Conservation (phyloP, 768 basidiomycete genomes). For the Hypholoma sublateritium region DNA sequence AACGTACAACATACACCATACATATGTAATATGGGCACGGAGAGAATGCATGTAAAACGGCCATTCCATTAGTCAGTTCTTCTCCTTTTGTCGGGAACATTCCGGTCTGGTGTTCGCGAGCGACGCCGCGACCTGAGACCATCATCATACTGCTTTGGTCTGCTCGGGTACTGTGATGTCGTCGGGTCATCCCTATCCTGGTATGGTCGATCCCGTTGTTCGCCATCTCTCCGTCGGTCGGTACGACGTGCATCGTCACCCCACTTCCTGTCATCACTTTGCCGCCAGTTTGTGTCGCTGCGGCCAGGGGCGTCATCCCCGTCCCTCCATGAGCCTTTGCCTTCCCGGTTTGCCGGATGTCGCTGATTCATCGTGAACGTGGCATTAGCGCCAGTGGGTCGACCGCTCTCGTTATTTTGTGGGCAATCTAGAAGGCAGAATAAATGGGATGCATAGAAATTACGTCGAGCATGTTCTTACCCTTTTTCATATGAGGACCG, state of each 20-base stretch:
- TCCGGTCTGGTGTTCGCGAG: constrained; percentile 29
- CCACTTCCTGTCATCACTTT: constrained; percentile 20
- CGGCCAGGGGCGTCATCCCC: constrained; percentile 15
- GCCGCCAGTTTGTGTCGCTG: constrained; percentile 7
- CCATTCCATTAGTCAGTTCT: constrained; percentile 46
- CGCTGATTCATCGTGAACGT: constrained; percentile 15
- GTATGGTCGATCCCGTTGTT: constrained; percentile 20
- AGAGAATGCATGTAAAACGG: background rate
- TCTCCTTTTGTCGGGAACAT: constrained; percentile 51
- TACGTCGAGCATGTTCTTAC: constrained; percentile 35
- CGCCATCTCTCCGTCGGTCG: constrained; percentile 21
- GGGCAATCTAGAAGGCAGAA: constrained; percentile 28
- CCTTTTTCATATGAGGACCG: constrained; percentile 91
- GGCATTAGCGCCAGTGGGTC: constrained; percentile 25
- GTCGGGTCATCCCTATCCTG: constrained; percentile 24
- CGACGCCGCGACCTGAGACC: constrained; percentile 19
- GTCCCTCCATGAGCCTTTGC: constrained; percentile 16
- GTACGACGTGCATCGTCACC: constrained; percentile 6
- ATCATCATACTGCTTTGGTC: constrained; percentile 9
- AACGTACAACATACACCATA: background rate
- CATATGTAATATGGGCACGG: background rate
- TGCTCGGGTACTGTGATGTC: constrained; percentile 15
- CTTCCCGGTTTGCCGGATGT: constrained; percentile 11
- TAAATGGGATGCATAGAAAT: background rate
- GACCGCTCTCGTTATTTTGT: constrained; percentile 23